phyloP scores from a whole-genome alignment of 129 eudicot genomes.

The Calendula officinalis region DNA sequence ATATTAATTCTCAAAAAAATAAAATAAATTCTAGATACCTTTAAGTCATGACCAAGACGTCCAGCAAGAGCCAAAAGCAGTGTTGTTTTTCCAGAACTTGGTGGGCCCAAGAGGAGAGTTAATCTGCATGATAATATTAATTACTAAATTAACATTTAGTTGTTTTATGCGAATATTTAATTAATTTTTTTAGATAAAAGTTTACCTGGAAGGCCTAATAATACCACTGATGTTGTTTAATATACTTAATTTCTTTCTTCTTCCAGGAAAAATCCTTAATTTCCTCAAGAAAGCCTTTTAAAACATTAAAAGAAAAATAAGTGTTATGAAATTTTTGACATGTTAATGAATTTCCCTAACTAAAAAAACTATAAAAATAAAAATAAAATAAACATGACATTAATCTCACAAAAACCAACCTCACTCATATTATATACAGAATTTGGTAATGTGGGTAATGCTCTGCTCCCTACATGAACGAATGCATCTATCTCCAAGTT shows the following conservation, averaged over 20 bases:
- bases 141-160: not conserved
- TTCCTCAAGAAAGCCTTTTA: conserved; percentile 64
- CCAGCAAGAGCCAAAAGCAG: conserved; percentile 93
- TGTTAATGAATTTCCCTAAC: not conserved
- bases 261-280: conserved; percentile 55
- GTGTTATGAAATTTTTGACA: not conserved
- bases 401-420: conserved; percentile 38
- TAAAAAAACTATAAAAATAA: not conserved
- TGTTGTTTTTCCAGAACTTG: conserved; percentile 94
- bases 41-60: conserved; percentile 53
- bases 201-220: conserved; percentile 79
- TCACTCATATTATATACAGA: conserved; percentile 75
- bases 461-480: conserved; percentile 92
- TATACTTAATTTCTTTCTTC: conserved; percentile 56
- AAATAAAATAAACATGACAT: not conserved
- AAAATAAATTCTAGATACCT: conserved; percentile 39
- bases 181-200: not conserved
- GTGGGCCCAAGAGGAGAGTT: conserved; percentile 93
- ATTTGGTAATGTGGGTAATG: conserved; percentile 90
- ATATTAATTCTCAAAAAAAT: not conserved
- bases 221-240: conserved; percentile 69
- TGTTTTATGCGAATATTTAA: conserved; percentile 5
- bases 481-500: conserved; percentile 69
- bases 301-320: not conserved
- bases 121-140: conserved; percentile 44